Evolutionary conservation across 805 yeast species (phyloP), one percentile per base, ranked within the genome.

Genomic region (Sugiyamaella floridensis): DNA sequence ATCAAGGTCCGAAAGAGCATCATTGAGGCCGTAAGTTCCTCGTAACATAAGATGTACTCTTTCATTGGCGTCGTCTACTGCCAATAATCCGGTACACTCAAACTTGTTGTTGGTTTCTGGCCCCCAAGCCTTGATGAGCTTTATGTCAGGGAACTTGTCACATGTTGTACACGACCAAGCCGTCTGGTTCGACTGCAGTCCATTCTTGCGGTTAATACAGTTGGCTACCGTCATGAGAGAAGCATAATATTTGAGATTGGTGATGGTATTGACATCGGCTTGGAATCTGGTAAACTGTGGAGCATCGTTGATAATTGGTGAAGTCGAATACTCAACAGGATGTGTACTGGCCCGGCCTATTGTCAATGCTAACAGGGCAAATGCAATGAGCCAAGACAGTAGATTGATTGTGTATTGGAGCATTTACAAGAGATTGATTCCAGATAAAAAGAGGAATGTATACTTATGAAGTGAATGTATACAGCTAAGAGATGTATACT

Each of bases 1-100:
- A 19, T 51, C 50, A 4, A 52, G n/a, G 28, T 52, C 55, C 15
- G 49, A 20, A n/a, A 52, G 9, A 4, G 49, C 16, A 40, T 52
- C 52, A 11, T 19, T 43, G 8, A 40, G 11, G 4, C 46, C 29
- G 28, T 50, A n/a, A 2, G 55, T 52, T 15, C 55, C 55, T 44
- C 55, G 37, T 2, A 52, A 18, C 11, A 52, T 47, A 18, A 52
- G 14, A 20, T 52, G 50, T 4, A 52, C 41, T 10, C 20, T 5
- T 19, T 49, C 29, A 9, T 16, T 40, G 4, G 19, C 29, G 41
- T 52, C 22, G 40, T 52, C 46, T 2, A 45, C 18, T 5, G 47
- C 16, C 14, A 51, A 37, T 15, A 51, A 42, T 20, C 54, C 54
- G 4, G 47, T 26, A 40, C 42, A 43, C 15, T 18, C 53, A 12